Conservation (phyloP, 2,329 filamentous ascomycete genomes). For the Botrytis hyacinthi region DNA sequence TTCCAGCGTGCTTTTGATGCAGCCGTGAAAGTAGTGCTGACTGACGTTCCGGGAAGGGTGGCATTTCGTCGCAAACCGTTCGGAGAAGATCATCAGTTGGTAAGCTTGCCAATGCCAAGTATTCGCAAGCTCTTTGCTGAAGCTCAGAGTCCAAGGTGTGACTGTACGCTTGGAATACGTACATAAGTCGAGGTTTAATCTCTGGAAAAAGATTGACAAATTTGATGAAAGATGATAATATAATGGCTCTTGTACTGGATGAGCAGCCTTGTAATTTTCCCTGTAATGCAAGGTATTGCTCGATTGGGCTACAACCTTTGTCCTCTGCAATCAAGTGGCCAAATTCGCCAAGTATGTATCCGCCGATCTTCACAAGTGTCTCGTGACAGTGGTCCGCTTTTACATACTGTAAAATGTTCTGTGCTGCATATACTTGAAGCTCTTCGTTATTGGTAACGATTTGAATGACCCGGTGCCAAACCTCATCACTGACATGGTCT, state of each 20-base stretch:
- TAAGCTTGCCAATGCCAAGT: slow-evolving; percentile 78
- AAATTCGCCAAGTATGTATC: slow-evolving; percentile 94
- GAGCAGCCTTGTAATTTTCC: slow-evolving; percentile 87
- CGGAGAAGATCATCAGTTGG: slow-evolving; percentile 88
- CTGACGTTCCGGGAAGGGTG: slow-evolving; percentile 90
- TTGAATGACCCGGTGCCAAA: slow-evolving; percentile 98
- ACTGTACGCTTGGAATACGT: slow-evolving; percentile 88
- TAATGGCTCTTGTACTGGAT: slow-evolving; percentile 85
- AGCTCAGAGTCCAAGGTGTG: slow-evolving; percentile 93
- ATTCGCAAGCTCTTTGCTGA: slow-evolving; percentile 95
- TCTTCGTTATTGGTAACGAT: slow-evolving; percentile 99
- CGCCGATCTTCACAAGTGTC: slow-evolving; percentile 95
- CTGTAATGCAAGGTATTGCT: slow-evolving; percentile 92
- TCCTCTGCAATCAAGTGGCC: slow-evolving; percentile 94
- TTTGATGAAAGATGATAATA: slow-evolving; percentile 93
- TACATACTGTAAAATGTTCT: slow-evolving; percentile 88
- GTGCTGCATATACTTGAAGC: slow-evolving; percentile 91
- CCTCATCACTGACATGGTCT: slow-evolving; percentile 97
- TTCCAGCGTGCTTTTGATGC: slow-evolving; percentile 90
- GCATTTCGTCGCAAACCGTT: slow-evolving; percentile 98
- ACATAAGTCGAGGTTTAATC: slow-evolving; percentile 91
- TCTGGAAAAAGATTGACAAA: slow-evolving; percentile 98
- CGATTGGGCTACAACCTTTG: slow-evolving; percentile 88
- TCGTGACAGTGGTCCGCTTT: slow-evolving; percentile 94
- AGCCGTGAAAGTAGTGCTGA: slow-evolving; percentile 88